Percentiles rank a stretch among this genome's conserved stretches.
phyloP scores from a whole-genome alignment of 1,284 basidiomycete genomes.

The Austroboletus novae-zelandiae region DNA sequence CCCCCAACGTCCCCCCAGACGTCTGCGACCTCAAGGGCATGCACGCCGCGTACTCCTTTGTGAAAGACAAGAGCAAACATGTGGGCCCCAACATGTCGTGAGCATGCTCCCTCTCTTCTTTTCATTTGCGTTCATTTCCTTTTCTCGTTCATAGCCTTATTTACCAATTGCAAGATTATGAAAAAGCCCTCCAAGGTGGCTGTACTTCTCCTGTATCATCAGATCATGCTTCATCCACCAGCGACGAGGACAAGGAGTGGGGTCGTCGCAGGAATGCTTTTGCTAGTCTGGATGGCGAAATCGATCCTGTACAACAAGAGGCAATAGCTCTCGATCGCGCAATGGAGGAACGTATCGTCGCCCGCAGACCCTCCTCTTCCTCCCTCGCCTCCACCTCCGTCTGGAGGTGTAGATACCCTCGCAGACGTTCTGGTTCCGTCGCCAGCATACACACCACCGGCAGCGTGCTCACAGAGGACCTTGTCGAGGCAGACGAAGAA shows the following conservation, averaged over 20 bases:
- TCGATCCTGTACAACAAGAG: slow-evolving; percentile 63
- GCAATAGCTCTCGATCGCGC: slow-evolving; percentile 75
- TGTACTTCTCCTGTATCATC: slow-evolving; percentile 49
- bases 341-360: slow-evolving; percentile 76
- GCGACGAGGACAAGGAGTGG: slow-evolving; percentile 83
- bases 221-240: slow-evolving; percentile 50
- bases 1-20: slow-evolving; percentile 64
- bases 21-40: slow-evolving; percentile 83
- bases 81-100: slow-evolving; percentile 96
- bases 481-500: slow-evolving; percentile 80
- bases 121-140: slow-evolving; percentile 18
- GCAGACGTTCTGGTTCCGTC: slow-evolving; percentile 70
- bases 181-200: slow-evolving; percentile 68
- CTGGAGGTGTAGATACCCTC: slow-evolving; percentile 62
- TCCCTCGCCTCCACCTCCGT: slow-evolving; percentile 60
- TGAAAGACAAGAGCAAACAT: slow-evolving; percentile 86
- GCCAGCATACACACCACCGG: slow-evolving; percentile 64
- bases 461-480: slow-evolving; percentile 73
- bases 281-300: slow-evolving; percentile 53
- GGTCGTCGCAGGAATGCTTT: slow-evolving; percentile 60
- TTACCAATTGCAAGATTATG: slow-evolving; percentile 94
- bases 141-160: slow-evolving; percentile 65
- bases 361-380: slow-evolving; percentile 67
- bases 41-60: slow-evolving; percentile 91
- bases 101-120: slow-evolving; percentile 39